Evolutionary conservation across 768 basidiomycete genomes (phyloP).

Genomic region (Cyclocybe cylindracea): DNA sequence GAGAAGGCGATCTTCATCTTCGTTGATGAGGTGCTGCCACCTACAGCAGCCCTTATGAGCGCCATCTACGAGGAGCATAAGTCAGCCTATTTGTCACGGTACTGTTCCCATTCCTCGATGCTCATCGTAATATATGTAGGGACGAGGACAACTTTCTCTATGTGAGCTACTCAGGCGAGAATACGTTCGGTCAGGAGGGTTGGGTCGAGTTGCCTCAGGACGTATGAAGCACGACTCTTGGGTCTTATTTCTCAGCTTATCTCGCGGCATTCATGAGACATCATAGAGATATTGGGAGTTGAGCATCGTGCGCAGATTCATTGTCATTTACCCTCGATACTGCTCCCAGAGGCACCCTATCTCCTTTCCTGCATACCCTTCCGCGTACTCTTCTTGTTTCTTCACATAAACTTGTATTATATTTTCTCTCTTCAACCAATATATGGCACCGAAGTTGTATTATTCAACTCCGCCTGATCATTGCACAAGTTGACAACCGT

Average conservation of each 20-base stretch:
- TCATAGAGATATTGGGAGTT: slow-evolving; percentile 16
- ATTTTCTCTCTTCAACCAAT: slow-evolving; percentile 18
- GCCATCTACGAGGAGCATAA: slow-evolving; percentile 99
- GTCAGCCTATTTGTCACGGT: slow-evolving; percentile 47
- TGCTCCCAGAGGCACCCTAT: slow-evolving; percentile 12
- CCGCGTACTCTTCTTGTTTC: slow-evolving; percentile 9
- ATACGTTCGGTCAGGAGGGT: slow-evolving; percentile 77
- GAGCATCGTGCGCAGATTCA: slow-evolving; percentile 13
- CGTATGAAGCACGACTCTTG: slow-evolving; percentile 31
- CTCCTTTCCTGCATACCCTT: slow-evolving; percentile 22
- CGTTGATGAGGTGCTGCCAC: slow-evolving; percentile 97
- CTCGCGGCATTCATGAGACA: slow-evolving; percentile 9
- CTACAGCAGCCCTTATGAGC: slow-evolving; percentile 97
- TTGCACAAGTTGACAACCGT: not conserved
- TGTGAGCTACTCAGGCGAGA: slow-evolving; percentile 98
- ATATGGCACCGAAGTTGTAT: slow-evolving; percentile 21
- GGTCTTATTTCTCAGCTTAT: slow-evolving; percentile 2
- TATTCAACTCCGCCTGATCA: slow-evolving; percentile 3
- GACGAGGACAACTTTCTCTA: slow-evolving; percentile 99
- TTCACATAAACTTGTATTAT: slow-evolving; percentile 15
- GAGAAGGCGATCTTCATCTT: slow-evolving; percentile 99
- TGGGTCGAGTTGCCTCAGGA: slow-evolving; percentile 49
- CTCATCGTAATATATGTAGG: slow-evolving; percentile 43
- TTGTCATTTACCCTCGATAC: slow-evolving; percentile 1
- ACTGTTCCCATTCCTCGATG: slow-evolving; percentile 24